A percentile compares a stretch with the other conserved stretches of the same genome.
These are phyloP conservation scores for Huntiella decipiens DNA, from an alignment of 2,329 filamentous ascomycete species.

Conservation along the genomic window DNA sequence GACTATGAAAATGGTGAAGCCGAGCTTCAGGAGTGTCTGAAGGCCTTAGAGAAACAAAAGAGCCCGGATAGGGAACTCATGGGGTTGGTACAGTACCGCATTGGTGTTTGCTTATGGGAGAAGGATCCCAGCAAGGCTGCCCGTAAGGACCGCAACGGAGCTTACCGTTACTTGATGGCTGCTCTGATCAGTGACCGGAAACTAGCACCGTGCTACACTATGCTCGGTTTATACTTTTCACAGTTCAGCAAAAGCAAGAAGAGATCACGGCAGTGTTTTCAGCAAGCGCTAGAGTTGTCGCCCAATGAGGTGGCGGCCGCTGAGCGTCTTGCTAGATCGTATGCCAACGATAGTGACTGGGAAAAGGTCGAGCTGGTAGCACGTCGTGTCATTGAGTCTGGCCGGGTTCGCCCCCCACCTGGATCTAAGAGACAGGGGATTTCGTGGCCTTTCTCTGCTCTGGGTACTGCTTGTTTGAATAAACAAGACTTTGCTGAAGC, in stretches of 20 bases:
- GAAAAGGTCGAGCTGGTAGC: slow-evolving; percentile 88
- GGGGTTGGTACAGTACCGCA: slow-evolving; percentile 68
- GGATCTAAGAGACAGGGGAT: slow-evolving; percentile 85
- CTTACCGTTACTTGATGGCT: slow-evolving; percentile 67
- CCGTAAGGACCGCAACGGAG: slow-evolving; percentile 60
- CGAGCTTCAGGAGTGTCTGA: slow-evolving; percentile 52
- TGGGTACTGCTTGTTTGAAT: slow-evolving; percentile 88
- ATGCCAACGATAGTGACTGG: slow-evolving; percentile 86
- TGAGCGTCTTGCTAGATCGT: slow-evolving; percentile 66
- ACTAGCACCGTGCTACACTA: slow-evolving; percentile 80
- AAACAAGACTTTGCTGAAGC: slow-evolving; percentile 79
- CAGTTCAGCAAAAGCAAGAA: slow-evolving; percentile 80
- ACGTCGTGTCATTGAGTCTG: slow-evolving; percentile 82
- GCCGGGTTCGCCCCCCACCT: slow-evolving; percentile 72
- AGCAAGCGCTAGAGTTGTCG: slow-evolving; percentile 89
- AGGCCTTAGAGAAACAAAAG: slow-evolving; percentile 42
- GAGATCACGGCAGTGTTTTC: slow-evolving; percentile 77
- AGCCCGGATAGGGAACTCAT: slow-evolving; percentile 43
- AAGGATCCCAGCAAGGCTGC: slow-evolving; percentile 53
- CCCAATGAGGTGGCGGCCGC: slow-evolving; percentile 71
- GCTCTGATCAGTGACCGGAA: slow-evolving; percentile 75
- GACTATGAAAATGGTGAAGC: slow-evolving; percentile 48
- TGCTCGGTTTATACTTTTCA: slow-evolving; percentile 72
- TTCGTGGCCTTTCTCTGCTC: slow-evolving; percentile 87
- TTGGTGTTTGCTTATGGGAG: slow-evolving; percentile 78